Base-by-base conservation (phyloP, 2,329 filamentous ascomycete genomes). In the Aspergillus brunneoviolaceus region DNA sequence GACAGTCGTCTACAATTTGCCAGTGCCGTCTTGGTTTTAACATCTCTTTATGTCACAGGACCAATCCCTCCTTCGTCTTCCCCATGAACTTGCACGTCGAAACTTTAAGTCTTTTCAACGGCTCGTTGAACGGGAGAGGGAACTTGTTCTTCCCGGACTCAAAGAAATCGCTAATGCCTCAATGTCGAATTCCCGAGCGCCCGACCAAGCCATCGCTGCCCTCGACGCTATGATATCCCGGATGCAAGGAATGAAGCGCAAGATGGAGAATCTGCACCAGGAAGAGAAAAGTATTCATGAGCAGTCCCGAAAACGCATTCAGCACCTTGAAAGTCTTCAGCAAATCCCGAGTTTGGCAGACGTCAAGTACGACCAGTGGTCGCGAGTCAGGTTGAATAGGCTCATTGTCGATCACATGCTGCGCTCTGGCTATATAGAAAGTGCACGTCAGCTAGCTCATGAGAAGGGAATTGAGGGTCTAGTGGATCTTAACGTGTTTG, bases 291-390 rank as follows among this genome's bases (percentile, higher is more conserved):
- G 84, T 16, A 82, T 97, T 14, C 90, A 96, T 71, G 82, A 82
- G 6, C 89, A 96, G 69, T 86, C 90, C 31, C 85, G 87, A 56
- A 89, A 90, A 63, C 86, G 95, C 33, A 87, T 96, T 60, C 81
- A 85, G 27, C 93, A 99, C 77, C 81, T 99, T 35, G 85, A 91
- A 66, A 87, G 92, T 67, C 82, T 99, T 4, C 91, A 95, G 74
- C 78, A 84, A 49, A 91, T 98, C 69, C 85, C 89, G 59, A 90
- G 87, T 62, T 82, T 97, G 62, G 90, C 92, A 55, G 95, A 99
- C 73, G 92, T 96, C 67, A 92, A 92, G 72, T 99, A 98, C 77
- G 94, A 98, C 72, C 82, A 85, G 59, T 99, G 95, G 95, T 91
- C 89, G 62, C 86, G 91, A 57, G 86, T 86, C 45, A 83, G 95